A percentile compares a stretch with the other conserved stretches of the same genome.
phyloP scores from a whole-genome alignment of 2,329 filamentous ascomycete genomes.

The Didymella arachidicola region DNA sequence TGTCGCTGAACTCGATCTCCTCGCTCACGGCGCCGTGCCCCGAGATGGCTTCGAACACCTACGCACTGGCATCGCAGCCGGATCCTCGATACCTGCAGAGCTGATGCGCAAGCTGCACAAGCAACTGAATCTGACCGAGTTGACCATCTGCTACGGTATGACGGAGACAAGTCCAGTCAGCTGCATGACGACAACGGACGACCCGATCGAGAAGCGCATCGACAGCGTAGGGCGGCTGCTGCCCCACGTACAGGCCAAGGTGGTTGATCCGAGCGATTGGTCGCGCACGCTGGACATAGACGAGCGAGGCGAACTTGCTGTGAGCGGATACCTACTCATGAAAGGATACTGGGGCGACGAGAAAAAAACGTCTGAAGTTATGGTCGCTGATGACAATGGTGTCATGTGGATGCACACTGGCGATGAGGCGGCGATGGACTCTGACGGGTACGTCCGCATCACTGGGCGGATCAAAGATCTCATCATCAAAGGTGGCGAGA shows the following conservation, averaged over 20 bases:
- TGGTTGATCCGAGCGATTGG: conserved; percentile 74
- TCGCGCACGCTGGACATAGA: conserved; percentile 67
- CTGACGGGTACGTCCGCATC: conserved; percentile 83
- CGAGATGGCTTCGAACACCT: conserved; percentile 67
- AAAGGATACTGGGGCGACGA: conserved; percentile 86
- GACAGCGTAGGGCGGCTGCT: conserved; percentile 80
- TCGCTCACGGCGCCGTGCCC: conserved; percentile 61
- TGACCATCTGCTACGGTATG: conserved; percentile 97
- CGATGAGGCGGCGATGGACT: conserved; percentile 88
- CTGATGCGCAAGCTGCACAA: conserved; percentile 80
- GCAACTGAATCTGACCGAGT: conserved; percentile 76
- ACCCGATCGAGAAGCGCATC: conserved; percentile 76
- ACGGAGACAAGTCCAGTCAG: conserved; percentile 82
- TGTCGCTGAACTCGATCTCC: conserved; percentile 80
- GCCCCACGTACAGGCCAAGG: conserved; percentile 80
- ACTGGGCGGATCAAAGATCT: conserved; percentile 94
- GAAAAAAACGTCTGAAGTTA: conserved; percentile 71
- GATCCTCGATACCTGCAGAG: conserved; percentile 81
- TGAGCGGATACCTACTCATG: conserved; percentile 88
- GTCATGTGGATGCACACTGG: conserved; percentile 88
- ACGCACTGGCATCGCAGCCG: conserved; percentile 90
- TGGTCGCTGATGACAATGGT: conserved; percentile 63
- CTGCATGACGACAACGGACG: conserved; percentile 81
- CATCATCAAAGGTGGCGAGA: conserved; percentile 94
- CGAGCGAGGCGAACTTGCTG: conserved; percentile 79